Base-by-base conservation (phyloP, 2,329 filamentous ascomycete species). In the Alternaria brassicae region DNA sequence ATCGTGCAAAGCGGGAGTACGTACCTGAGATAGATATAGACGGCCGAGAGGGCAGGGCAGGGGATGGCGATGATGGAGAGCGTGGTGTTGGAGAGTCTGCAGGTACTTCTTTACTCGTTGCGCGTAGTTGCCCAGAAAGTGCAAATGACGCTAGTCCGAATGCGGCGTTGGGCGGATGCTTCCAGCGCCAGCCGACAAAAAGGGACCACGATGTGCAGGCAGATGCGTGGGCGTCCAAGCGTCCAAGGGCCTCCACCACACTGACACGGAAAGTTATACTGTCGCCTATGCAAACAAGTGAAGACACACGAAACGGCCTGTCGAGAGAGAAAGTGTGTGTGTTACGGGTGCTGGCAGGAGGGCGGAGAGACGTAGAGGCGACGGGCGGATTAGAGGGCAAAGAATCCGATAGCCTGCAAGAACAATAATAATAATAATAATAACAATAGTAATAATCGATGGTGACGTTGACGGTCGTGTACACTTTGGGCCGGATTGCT, bases 21-120 rank as follows among this genome's bases (percentile, higher is more conserved):
- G 65, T 77, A 77, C 75, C 74, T 72, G 63, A 61, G 62, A 66
- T 66, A 63, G 63, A 66, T 60, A 60, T 59, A 56, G 65, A 62
- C 58, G 52, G 51, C 60, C 44, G 40, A 54, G 62, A 67, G 68
- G 61, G 62, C 63, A 68, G 68, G 65, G 68, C 64, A 73, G 62
- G 56, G 60, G 64, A 68, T 69, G 73, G 67, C 66, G 69, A 67
- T 65, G 59, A 65, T 70, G 67, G 58, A 62, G 66, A 63, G 62
- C 62, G 69, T 71, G 71, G 69, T 70, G 72, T 65, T 71, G 71
- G 49, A 72, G 68, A 66, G 69, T 68, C 56, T 71, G 71, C 71
- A 68, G 66, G 73, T 76, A 75, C 72, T 76, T 74, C 72, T 75
- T 74, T 68, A 60, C 70, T 74, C 65, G 49, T 67, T 72, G 73